These are phyloP conservation scores for Taiozyma sp. DNA, from an alignment of 1,139 yeast species.

Conservation along the genomic window DNA sequence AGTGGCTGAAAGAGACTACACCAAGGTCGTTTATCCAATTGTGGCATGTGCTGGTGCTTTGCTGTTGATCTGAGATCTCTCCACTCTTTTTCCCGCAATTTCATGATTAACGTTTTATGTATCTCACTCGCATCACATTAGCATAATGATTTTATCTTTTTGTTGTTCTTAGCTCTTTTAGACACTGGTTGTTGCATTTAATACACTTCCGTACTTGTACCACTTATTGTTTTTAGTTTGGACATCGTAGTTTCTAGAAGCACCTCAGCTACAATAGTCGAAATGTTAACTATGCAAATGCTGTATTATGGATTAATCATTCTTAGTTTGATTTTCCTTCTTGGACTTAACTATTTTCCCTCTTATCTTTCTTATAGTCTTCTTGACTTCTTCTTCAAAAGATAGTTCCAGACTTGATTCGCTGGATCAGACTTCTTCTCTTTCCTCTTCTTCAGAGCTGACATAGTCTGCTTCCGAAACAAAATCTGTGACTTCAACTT, in stretches of 20 bases:
- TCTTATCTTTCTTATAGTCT: conserved; percentile 12
- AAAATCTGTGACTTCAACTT: conserved; percentile 38
- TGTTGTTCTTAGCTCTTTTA: not conserved
- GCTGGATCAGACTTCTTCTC: not conserved
- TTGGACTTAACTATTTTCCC: conserved; percentile 11
- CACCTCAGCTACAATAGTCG: not conserved
- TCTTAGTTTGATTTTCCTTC: not conserved
- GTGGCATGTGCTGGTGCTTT: conserved; percentile 8
- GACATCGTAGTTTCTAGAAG: not conserved
- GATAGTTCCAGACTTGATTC: not conserved
- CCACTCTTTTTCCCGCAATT: not conserved
- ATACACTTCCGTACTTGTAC: not conserved
- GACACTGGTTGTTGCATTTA: not conserved
- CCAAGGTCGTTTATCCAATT: conserved; percentile 2
- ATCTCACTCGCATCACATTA: not conserved
- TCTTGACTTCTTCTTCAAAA: conserved; percentile 1
- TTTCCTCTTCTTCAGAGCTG: conserved; percentile 1
- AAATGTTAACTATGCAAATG: not conserved
- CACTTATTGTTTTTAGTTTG: not conserved
- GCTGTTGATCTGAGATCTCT: not conserved
- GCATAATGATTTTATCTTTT: not conserved
- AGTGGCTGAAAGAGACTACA: not conserved
- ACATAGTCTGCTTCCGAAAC: conserved; percentile 20
- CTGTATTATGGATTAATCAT: not conserved
- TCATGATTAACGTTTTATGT: not conserved